Base-by-base conservation (phyloP, 495 filamentous ascomycete genomes). In the Hypoxylon lenormandii region DNA sequence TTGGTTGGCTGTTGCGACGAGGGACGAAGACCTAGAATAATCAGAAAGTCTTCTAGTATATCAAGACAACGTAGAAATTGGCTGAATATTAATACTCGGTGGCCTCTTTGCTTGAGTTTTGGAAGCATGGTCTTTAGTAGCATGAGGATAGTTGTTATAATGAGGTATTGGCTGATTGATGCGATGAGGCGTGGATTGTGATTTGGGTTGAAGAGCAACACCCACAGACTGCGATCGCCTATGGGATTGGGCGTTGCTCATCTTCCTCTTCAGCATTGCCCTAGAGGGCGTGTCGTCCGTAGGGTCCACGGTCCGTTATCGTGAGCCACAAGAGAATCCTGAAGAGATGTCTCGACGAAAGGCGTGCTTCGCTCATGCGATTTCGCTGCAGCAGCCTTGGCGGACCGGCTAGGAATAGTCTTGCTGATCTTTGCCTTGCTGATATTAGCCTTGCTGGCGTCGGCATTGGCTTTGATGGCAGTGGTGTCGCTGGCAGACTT, bases 11-110 rank as follows among this genome's bases (percentile, higher is more conserved):
- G n/a, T n/a, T n/a, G n/a, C n/a, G n/a, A n/a, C n/a, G n/a, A n/a
- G n/a, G n/a, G n/a, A n/a, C n/a, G 76, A 53, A 97, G 77, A 8
- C 85, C 87, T 40, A 97, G 71, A 1, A 88, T 88, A 16, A 83
- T 84, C 1, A 98, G 79, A 69, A 98, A 97, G 74, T 99, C 95
- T 77, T 99, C 95, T 11, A 96, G 80, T 38, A 98, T 87, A 67
- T 93, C 91, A 13, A 99, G 80, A 79, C 93, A 92, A 30, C 92
- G 87, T 4, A 99, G 80, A 61, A 98, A 98, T 74, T 98, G 96
- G 76, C 93, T 97, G 81, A 99, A 99, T 22, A 99, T 91, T 15
- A 99, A 80, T 4, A 97, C 94, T 16, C 95, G 85, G 76, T 99
- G 93, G 0, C 94, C 94, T n/a, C 91, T 86, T 70, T 91, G 89